A percentile compares a stretch with the other conserved stretches of the same genome.
These are phyloP conservation scores for Tinospora cordifolia DNA, from an alignment of 164 flowering plant genomes.

Conservation along the genomic window DNA sequence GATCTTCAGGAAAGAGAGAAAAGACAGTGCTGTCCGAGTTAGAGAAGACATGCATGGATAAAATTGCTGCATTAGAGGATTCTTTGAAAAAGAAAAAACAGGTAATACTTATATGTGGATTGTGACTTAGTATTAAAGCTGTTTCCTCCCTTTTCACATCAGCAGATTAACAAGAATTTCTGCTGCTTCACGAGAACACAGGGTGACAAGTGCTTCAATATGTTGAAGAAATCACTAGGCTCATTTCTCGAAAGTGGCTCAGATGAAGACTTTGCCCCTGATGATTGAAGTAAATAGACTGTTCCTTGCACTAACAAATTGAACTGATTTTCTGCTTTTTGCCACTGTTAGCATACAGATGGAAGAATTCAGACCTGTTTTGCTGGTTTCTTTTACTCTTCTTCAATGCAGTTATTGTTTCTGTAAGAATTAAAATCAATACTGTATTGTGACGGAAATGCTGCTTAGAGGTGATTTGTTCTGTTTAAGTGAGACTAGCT, in stretches of 20 bases:
- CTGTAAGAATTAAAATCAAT: neutral
- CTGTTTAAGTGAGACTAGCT: no score
- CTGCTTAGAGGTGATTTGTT: no score
- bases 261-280: conserved; percentile 70
- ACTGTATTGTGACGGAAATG: no score
- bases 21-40: conserved; percentile 59
- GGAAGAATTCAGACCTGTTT: no score
- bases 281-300: conserved; percentile 38
- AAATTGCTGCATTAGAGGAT: conserved; percentile 61
- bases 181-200: conserved; percentile 20
- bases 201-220: conserved; percentile 88
- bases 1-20: conserved; percentile 74
- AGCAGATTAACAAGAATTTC: neutral
- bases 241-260: conserved; percentile 64
- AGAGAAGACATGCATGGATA: conserved; percentile 55
- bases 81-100: conserved; percentile 81
- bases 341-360: neutral
- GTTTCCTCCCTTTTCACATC: neutral
- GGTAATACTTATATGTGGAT: conserved; percentile 28
- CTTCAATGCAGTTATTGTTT: neutral
- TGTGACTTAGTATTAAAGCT: neutral
- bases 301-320: neutral
- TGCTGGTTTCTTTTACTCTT: neutral
- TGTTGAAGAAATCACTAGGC: conserved; percentile 77
- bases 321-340: neutral